Conservation (phyloP, 805 yeast species). For the Lipomyces spencermartinsiae region DNA sequence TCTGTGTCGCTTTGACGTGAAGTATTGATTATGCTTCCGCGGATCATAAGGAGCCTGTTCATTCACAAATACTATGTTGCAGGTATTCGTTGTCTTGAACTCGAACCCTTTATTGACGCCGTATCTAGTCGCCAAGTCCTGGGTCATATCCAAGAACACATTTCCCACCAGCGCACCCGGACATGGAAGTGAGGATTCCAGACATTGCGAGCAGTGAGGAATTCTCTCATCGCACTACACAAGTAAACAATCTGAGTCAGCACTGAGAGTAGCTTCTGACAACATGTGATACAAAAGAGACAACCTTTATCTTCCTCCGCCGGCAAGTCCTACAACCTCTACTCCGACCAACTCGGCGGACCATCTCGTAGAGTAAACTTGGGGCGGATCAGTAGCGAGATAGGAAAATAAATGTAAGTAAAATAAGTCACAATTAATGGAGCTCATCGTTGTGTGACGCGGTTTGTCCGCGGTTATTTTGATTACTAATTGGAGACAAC, state of each 20-base stretch:
- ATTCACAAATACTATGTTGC: slow-evolving; percentile 1
- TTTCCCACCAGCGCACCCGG: slow-evolving; percentile 12
- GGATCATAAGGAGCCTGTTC: background rate
- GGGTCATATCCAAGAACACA: slow-evolving; percentile 7
- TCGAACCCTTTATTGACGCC: background rate
- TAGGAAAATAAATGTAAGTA: background rate
- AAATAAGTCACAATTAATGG: background rate
- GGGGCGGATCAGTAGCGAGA: background rate
- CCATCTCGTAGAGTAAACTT: background rate
- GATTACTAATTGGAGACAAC: background rate
- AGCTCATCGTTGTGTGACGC: background rate
- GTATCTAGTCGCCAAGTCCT: background rate
- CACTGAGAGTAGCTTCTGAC: background rate
- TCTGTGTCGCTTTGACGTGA: slow-evolving; percentile 1
- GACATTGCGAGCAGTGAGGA: slow-evolving; percentile 7
- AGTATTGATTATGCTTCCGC: background rate
- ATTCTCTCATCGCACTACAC: slow-evolving; percentile 6
- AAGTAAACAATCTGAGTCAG: slow-evolving; percentile 3
- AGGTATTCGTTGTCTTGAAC: background rate
- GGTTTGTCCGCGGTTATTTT: background rate
- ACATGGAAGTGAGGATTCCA: slow-evolving; percentile 7
- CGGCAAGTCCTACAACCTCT: slow-evolving; percentile 8
- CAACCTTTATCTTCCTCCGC: slow-evolving; percentile 5
- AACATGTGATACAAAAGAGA: background rate
- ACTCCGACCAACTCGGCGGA: slow-evolving; percentile 11